Evolutionary conservation across 768 basidiomycete genomes (phyloP), one percentile per base, ranked within the genome.

Genomic region (Gloeostereum incarnatum): DNA sequence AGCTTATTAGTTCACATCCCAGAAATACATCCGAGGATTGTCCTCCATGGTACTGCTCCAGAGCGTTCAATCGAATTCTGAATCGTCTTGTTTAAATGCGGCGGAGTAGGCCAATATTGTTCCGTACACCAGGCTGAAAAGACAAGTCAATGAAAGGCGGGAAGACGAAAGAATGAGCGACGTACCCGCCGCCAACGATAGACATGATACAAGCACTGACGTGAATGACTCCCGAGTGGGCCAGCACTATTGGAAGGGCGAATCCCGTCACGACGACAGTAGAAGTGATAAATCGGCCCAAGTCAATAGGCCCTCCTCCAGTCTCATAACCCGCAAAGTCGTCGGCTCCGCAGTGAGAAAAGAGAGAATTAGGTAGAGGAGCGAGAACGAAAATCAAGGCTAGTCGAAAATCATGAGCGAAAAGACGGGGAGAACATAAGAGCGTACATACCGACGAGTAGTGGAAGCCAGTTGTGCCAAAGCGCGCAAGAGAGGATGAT

Each of bases 401-500:
- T 97, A 25, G 13, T 29, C 18, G n/a, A 31, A 16, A 4, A 7
- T 14, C 19, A 14, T 2, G 45, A 25, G 32, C 14, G 36, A 14
- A n/a, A 19, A n/a, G 13, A 27, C 24, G 30, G 35, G 26, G 44
- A 23, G 30, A 46, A 29, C 31, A 33, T 22, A 25, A 2, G 16
- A 35, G 25, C 24, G 16, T 14, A 68, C 86, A 45, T 49, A 96
- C 96, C 96, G 46, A 97, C 94, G 46, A 98, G 72, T 36, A 99
- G 69, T 23, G 96, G 96, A 16, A 98, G 69, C 96, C 96, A 99
- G 58, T 99, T 99, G 10, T 78, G 65, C 82, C 84, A 98, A 21
- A 98, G 66, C 5, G 96, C 96, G 56, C 96, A 98, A 1, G 90
- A 90, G 17, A 99, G 80, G 58, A 99, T 99, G 53, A 98, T 88